phyloP scores from a whole-genome alignment of 371 early-diverging fungal species.

The Mucor saturninus region DNA sequence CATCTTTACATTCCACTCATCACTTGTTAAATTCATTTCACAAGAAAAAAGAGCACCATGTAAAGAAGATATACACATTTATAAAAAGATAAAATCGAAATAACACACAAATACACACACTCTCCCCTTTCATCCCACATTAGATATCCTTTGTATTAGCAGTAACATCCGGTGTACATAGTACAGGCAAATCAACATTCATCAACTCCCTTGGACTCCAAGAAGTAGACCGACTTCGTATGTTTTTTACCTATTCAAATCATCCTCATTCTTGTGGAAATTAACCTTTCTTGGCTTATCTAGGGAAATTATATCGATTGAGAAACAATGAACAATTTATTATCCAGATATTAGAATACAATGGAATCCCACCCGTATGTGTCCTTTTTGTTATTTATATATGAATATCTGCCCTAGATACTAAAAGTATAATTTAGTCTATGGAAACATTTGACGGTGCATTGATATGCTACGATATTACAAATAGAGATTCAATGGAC shows the following conservation, averaged over 20 bases:
- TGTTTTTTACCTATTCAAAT: background rate
- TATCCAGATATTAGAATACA: conserved; percentile 17
- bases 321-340: conserved; percentile 12
- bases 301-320: conserved; percentile 20
- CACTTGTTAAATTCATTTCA: background rate
- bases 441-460: conserved; percentile 32
- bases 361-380: conserved; percentile 5
- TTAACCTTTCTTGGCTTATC: background rate
- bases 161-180: conserved; percentile 27
- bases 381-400: background rate
- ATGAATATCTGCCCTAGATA: background rate
- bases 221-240: conserved; percentile 19
- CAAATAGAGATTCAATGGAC: conserved; percentile 43
- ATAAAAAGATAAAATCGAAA: no score
- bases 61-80: background rate
- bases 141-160: conserved; percentile 31
- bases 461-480: conserved; percentile 44
- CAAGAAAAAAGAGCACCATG: conserved; percentile 5
- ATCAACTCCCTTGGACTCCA: conserved; percentile 33
- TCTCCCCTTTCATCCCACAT: background rate
- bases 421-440: conserved; percentile 18
- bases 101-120: background rate
- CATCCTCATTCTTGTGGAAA: background rate
- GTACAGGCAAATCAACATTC: conserved; percentile 42
- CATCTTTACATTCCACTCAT: background rate